Evolutionary conservation across 2,329 filamentous ascomycete genomes (phyloP).

Genomic region (Cucurbitaria berberidis): DNA sequence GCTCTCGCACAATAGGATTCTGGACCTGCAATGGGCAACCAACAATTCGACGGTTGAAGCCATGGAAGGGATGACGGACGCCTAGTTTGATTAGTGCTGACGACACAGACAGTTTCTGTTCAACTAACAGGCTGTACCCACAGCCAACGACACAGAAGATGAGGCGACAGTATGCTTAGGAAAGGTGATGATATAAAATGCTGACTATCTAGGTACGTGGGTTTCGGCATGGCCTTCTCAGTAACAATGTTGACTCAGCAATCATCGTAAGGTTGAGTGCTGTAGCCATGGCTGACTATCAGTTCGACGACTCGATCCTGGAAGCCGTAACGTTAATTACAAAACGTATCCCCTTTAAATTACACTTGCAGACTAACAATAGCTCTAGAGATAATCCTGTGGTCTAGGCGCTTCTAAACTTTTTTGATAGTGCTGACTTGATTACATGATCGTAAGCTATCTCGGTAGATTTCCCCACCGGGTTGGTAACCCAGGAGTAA

Average conservation of each 20-base stretch:
- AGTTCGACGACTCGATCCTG: too few relatives aligned
- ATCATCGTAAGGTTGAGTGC: too few relatives aligned
- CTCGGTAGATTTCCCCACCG: too few relatives aligned
- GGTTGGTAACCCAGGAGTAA: background rate
- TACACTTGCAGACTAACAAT: too few relatives aligned
- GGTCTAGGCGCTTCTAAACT: too few relatives aligned
- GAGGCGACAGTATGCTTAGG: background rate
- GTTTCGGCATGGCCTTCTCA: background rate
- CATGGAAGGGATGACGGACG: background rate
- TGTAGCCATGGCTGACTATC: too few relatives aligned
- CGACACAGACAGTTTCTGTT: background rate
- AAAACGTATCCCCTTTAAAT: too few relatives aligned
- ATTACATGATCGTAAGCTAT: background rate
- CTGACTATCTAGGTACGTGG: background rate
- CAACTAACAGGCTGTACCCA: too few relatives aligned
- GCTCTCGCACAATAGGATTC: background rate
- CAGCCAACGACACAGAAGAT: background rate
- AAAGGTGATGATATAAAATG: background rate
- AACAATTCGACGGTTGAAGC: too few relatives aligned
- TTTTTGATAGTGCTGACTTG: too few relatives aligned
- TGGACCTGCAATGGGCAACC: background rate
- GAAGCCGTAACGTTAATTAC: too few relatives aligned
- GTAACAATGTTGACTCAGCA: background rate
- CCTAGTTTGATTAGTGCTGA: slow-evolving; percentile 4
- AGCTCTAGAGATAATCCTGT: too few relatives aligned